Evolutionary conservation across 352 stramenopile genomes (phyloP), one percentile per base, ranked within the genome.

Genomic region (Phytophthora capsici): DNA sequence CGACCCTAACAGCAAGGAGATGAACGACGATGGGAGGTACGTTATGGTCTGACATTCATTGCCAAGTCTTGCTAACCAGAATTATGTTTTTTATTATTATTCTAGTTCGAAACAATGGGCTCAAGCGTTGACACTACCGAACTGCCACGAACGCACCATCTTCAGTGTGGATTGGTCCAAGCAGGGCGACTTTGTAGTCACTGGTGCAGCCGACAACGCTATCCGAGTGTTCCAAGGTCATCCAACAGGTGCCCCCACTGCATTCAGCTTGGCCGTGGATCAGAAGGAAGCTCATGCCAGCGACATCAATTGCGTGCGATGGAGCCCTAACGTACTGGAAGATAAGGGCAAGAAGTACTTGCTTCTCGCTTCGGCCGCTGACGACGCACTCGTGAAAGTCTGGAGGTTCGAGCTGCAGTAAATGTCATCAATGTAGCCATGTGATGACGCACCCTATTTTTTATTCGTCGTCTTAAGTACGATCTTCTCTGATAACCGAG

Each of bases 121-220:
- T 61, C 88, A 89, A 53, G 86, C 89, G 0, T 75, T 90, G 0
- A 81, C 78, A 36, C 63, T 99, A 12, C 71, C 88, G 1, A 82
- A 90, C 28, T 86, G 84, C 30, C 96, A 99, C 76, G 82, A 88
- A 17, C 82, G 83, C 41, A 93, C 92, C 2, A 88, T 99, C 20
- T 98, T 98, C 69, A 95, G 76, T 50, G 78, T 98, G 8, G 89
- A 98, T 74, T 99, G 95, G 89, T 92, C 84, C 16, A 78, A 79
- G 13, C 77, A 90, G 5, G 86, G 95, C 57, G 87, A 96, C 47
- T 81, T 91, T 13, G 75, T 99, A 13, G 93, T 86, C 26, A 98
- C 94, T 1, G 90, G 86, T 25, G 95, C 91, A 12, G 93, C 80
- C 0, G 97, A 99, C 63, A 90, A 99, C 66, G 64, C 69, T 2